Base-by-base conservation (phyloP, 2,329 filamentous ascomycete species). In the Diaporthe citri region DNA sequence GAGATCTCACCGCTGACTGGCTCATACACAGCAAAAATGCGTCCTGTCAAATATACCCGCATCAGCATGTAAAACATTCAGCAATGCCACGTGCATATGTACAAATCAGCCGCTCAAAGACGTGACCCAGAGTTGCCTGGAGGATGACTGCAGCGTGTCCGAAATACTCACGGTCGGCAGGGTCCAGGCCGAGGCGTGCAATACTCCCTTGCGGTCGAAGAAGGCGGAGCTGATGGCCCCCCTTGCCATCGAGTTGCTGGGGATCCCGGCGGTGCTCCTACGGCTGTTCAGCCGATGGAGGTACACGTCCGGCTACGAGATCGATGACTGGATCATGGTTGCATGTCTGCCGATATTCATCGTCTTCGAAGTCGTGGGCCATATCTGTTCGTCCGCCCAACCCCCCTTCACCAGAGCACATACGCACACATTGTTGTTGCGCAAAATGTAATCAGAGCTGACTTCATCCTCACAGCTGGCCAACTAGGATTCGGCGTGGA, bases 271-370 rank as follows among this genome's bases (percentile, higher is more conserved):
- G 48, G 80, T 85, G 6, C 79, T 82, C 43, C 62, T 86, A 31
- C 81, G 85, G n/a, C 73, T 87, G 5, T 85, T 81, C 62, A 81
- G 80, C 22, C 79, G 85, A 17, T 83, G 82, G 82, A 79, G 75
- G 48, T 81, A 80, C 8, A 76, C 79, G 9, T 77, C 79, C 7
- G 75, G 79, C 7, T 81, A 83, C 31, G 83, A 82, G 36, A 22
- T 81, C 6, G 85, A 87, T 64, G 86, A 87, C 76, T 85, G 83
- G 76, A 78, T 86, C 25, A 83, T 86, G 79, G 76, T 83, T 6
- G 76, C 31, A 15, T 67, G 34, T 74, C 74, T 75, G 22, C 41
- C 46, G 5, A 34, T 84, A 0, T 85, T 80, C 60, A 64, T 81
- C 6, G 74, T 77, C 0, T 84, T 85, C 64, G 76, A 84, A 2